Conservation (phyloP, 768 basidiomycete species). For the Amanita pseudoporphyria region DNA sequence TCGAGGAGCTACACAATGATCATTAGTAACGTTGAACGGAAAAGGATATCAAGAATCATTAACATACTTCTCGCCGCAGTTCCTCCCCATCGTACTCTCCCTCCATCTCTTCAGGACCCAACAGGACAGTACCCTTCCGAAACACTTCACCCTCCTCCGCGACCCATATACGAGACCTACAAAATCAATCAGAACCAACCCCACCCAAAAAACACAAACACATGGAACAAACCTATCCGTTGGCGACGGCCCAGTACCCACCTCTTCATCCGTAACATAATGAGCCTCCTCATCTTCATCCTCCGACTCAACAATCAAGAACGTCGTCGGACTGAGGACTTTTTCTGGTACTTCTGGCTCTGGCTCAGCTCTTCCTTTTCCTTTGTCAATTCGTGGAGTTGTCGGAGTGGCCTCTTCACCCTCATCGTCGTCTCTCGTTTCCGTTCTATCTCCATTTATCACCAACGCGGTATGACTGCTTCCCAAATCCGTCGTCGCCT, state of each 20-base stretch:
- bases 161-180: conserved; percentile 70
- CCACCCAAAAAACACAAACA: background rate
- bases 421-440: conserved; percentile 5
- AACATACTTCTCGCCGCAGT: conserved; percentile 62
- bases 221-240: conserved; percentile 39
- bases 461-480: conserved; percentile 3
- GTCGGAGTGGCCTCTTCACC: conserved; percentile 23
- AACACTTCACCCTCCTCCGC: conserved; percentile 97
- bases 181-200: background rate
- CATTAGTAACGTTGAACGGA: background rate
- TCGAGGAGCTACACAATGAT: conserved; percentile 52
- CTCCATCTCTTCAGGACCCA: conserved; percentile 83
- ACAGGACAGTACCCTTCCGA: conserved; percentile 74
- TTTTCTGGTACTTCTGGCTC: conserved; percentile 61
- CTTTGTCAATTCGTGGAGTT: conserved; percentile 68
- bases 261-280: conserved; percentile 26
- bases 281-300: conserved; percentile 47
- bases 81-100: conserved; percentile 86
- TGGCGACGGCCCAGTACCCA: conserved; percentile 25
- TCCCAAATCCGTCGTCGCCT: conserved; percentile 5
- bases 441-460: conserved; percentile 5
- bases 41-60: conserved; percentile 1
- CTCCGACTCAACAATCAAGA: conserved; percentile 30
- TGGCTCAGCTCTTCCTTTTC: conserved; percentile 63
- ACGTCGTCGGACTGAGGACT: conserved; percentile 65